phyloP scores from a whole-genome alignment of 805 yeast genomes.

The Diddensiella transvaalensis region DNA sequence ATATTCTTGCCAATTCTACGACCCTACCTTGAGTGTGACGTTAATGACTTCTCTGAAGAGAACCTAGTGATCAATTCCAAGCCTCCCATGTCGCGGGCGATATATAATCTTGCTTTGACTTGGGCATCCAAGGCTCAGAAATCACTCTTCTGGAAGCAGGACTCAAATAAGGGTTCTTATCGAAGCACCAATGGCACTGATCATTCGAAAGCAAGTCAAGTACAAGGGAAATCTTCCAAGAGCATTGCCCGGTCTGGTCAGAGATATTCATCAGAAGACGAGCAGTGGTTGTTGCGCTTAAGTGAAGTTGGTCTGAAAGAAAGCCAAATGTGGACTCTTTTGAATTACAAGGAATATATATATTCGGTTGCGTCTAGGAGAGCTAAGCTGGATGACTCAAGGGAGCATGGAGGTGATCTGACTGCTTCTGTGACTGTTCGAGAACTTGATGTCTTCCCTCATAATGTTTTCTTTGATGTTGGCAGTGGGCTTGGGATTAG shows the following conservation, averaged over 20 bases:
- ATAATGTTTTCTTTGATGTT: constrained; percentile 21
- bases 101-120: constrained; percentile 56
- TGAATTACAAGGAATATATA: constrained; percentile 64
- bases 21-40: constrained; percentile 73
- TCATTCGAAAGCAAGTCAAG: background rate
- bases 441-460: constrained; percentile 17
- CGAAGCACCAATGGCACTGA: background rate
- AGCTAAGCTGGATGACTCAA: background rate
- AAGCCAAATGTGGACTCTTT: constrained; percentile 78
- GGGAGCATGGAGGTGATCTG: background rate
- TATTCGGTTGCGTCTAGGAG: constrained; percentile 32
- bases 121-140: constrained; percentile 71
- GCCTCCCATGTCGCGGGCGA: constrained; percentile 61
- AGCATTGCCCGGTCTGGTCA: background rate
- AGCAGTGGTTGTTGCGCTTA: constrained; percentile 61
- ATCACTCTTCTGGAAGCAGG: constrained; percentile 74
- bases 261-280: constrained; percentile 30
- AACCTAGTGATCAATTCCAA: constrained; percentile 64
- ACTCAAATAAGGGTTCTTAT: constrained; percentile 8
- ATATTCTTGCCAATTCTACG: constrained; percentile 76
- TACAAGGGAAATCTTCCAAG: background rate
- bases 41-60: constrained; percentile 63
- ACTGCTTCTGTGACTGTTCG: constrained; percentile 10
- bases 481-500: background rate
- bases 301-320: constrained; percentile 70